These are phyloP conservation scores for Cercospora canescens DNA, from an alignment of 2,329 filamentous ascomycete genomes.

Conservation along the genomic window DNA sequence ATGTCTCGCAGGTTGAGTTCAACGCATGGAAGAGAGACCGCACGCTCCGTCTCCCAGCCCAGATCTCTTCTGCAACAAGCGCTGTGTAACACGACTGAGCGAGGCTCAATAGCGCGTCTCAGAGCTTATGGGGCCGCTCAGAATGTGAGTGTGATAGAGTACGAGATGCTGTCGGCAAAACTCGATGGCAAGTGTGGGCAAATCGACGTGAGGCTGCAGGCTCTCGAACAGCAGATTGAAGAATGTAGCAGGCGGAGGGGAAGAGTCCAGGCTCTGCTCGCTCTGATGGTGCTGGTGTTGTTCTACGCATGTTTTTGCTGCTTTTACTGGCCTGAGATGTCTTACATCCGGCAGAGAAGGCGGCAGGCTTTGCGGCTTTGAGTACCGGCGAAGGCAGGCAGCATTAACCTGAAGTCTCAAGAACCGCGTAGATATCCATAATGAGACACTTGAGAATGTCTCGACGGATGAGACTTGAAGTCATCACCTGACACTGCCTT, in stretches of 20 bases:
- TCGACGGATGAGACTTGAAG: conserved; percentile 2
- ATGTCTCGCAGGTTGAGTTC: neutral
- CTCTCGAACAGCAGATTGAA: neutral
- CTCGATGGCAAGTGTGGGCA: neutral
- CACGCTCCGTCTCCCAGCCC: neutral
- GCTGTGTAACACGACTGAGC: neutral
- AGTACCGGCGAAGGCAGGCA: neutral
- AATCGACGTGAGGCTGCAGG: neutral
- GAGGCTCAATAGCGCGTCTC: neutral
- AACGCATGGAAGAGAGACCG: neutral
- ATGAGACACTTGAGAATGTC: neutral
- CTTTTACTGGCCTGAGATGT: conserved; percentile 16
- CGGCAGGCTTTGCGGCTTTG: conserved; percentile 8
- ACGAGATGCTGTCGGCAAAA: neutral
- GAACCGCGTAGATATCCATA: neutral
- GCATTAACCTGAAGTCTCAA: neutral
- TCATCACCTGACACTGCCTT: conserved; percentile 7
- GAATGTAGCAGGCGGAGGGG: neutral
- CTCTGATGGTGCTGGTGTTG: neutral
- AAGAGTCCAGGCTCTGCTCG: neutral
- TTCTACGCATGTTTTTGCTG: conserved; percentile 12
- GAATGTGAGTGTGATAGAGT: neutral
- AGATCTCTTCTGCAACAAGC: neutral
- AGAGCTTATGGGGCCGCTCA: neutral
- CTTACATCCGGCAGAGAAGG: conserved; percentile 15